These are phyloP conservation scores for Citrus inodora DNA, from an alignment of 345 rosid genomes.

Conservation along the genomic window DNA sequence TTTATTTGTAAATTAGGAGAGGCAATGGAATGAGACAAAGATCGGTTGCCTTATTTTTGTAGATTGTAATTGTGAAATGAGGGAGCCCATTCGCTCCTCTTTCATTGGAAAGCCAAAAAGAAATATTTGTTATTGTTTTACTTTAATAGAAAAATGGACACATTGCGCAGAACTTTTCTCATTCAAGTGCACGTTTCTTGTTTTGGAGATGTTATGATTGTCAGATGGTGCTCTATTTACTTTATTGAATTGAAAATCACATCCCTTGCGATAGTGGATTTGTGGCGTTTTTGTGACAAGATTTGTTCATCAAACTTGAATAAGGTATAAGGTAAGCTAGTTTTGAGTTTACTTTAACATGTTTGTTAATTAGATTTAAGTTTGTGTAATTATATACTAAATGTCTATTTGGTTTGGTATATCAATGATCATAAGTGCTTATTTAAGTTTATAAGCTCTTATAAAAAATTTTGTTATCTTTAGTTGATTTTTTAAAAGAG, in stretches of 20 bases:
- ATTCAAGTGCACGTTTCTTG: background rate
- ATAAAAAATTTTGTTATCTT: too few species aligned
- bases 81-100: conserved; percentile 26
- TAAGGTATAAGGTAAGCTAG: too few species aligned
- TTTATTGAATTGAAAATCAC: background rate
- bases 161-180: background rate
- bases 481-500: too few species aligned
- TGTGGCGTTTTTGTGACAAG: too few species aligned
- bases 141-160: background rate
- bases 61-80: conserved; percentile 6
- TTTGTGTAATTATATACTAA: too few species aligned
- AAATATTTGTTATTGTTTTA: background rate
- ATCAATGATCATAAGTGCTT: too few species aligned
- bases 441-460: too few species aligned
- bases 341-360: too few species aligned
- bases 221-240: background rate
- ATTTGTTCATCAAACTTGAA: too few species aligned
- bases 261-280: background rate
- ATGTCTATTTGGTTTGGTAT: too few species aligned
- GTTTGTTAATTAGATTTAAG: too few species aligned
- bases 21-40: background rate
- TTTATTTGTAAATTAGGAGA: conserved; percentile 23
- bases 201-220: background rate
- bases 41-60: background rate
- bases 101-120: conserved; percentile 1